Evolutionary conservation across 768 basidiomycete genomes (phyloP).

Genomic region (Naganishia friedmannii): DNA sequence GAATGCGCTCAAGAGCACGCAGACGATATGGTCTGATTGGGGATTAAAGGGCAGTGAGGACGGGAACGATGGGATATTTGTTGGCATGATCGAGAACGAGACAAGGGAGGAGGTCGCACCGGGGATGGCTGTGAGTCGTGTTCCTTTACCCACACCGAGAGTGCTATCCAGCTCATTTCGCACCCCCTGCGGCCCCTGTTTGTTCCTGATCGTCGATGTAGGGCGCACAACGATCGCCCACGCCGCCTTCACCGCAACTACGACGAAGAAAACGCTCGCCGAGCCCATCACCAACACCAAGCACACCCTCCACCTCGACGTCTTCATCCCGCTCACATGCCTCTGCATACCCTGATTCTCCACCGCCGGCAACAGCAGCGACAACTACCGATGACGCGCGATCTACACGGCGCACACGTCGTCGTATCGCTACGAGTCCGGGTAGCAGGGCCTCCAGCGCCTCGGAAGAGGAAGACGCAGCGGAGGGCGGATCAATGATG

Average conservation of each 20-base stretch:
- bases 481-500: neutral
- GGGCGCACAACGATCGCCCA: constrained; percentile 31
- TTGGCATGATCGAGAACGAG: constrained; percentile 27
- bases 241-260: constrained; percentile 24
- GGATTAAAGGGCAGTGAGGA: constrained; percentile 5
- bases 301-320: neutral
- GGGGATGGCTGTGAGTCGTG: constrained; percentile 32
- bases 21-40: constrained; percentile 29
- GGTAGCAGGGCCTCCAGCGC: neutral
- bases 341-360: constrained; percentile 18
- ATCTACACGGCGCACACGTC: neutral
- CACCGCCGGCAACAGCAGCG: neutral
- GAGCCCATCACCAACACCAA: constrained; percentile 4
- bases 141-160: neutral
- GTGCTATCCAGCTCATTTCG: too few relatives aligned
- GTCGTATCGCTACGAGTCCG: neutral
- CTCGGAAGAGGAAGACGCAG: neutral
- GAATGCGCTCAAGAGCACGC: constrained; percentile 18
- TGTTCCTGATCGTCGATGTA: neutral
- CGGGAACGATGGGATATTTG: constrained; percentile 15
- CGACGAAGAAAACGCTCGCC: neutral
- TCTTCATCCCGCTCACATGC: constrained; percentile 1
- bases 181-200: neutral
- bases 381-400: neutral
- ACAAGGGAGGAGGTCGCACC: constrained; percentile 25